Evolutionary conservation across 176 grass and related monocot species (phyloP).

Genomic region (Tuctoria greenei): DNA sequence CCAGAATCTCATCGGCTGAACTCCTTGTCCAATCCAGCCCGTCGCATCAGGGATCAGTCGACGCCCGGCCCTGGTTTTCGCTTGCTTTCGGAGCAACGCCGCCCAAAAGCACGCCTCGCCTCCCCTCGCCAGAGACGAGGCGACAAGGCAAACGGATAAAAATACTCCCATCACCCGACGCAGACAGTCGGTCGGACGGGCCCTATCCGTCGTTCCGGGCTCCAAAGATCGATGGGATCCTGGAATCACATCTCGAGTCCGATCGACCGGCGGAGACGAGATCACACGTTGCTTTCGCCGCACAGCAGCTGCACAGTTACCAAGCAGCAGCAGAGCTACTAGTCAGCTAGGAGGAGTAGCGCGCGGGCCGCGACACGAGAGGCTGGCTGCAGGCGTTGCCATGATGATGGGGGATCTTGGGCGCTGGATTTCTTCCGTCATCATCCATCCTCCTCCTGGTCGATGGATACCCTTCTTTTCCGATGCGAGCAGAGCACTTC

Average conservation of each 20-base stretch:
- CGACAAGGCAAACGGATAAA: slow-evolving; percentile 28
- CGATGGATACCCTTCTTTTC: neutral
- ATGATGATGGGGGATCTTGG: slow-evolving; percentile 48
- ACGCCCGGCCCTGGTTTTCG: neutral
- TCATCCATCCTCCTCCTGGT: neutral
- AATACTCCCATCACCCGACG: slow-evolving; percentile 24
- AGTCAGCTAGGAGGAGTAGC: neutral
- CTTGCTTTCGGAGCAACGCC: neutral
- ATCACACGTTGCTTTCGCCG: slow-evolving; percentile 9
- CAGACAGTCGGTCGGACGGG: neutral
- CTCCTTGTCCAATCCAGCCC: neutral
- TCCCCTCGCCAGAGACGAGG: neutral
- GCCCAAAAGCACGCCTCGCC: neutral
- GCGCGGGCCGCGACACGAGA: neutral
- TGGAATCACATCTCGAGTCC: slow-evolving; percentile 35
- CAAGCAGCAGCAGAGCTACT: no score
- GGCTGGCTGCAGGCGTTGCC: neutral
- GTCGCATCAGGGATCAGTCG: neutral
- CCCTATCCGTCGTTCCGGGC: neutral
- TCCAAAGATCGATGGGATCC: slow-evolving; percentile 31
- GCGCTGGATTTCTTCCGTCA: slow-evolving; percentile 41
- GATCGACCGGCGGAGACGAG: slow-evolving; percentile 17
- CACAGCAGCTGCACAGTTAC: neutral
- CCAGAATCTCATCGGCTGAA: neutral
- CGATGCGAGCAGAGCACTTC: neutral